phyloP scores from a whole-genome alignment of 116 monocot species.

The Dioscorea cayenensis region DNA sequence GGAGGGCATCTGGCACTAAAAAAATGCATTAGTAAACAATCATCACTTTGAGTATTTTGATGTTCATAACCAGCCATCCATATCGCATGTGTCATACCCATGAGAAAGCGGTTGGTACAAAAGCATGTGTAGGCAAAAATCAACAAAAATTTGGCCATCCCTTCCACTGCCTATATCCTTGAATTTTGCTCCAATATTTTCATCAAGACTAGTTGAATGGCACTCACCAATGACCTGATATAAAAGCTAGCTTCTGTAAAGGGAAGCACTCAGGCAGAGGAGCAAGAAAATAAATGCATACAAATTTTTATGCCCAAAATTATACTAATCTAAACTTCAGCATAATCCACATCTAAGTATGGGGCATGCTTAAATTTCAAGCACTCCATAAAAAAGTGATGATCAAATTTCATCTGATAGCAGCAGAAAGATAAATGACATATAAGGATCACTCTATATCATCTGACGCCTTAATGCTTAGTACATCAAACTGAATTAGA shows the following conservation, averaged over 20 bases:
- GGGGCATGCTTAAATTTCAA: neutral
- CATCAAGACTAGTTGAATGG: conserved; percentile 58
- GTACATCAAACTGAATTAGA: too few relatives aligned
- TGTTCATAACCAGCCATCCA: neutral
- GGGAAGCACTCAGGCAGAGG: neutral
- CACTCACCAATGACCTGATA: conserved; percentile 84
- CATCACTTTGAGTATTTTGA: neutral
- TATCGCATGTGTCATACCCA: conserved; percentile 39
- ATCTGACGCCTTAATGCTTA: too few relatives aligned
- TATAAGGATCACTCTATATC: neutral
- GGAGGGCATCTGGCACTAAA: conserved; percentile 52
- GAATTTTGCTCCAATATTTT: conserved; percentile 52
- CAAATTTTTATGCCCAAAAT: neutral
- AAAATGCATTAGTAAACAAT: conserved; percentile 1
- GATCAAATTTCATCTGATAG: neutral
- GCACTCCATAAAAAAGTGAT: neutral
- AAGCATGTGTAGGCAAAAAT: conserved; percentile 78
- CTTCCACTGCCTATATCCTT: conserved; percentile 26
- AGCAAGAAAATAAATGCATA: neutral
- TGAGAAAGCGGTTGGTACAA: conserved; percentile 63
- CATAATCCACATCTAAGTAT: neutral
- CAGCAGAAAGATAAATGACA: neutral
- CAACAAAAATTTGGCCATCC: conserved; percentile 63
- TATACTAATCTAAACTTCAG: neutral
- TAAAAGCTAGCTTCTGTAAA: neutral